Conservation (phyloP, 768 basidiomycete species). For the Agrocybe chaxingu region DNA sequence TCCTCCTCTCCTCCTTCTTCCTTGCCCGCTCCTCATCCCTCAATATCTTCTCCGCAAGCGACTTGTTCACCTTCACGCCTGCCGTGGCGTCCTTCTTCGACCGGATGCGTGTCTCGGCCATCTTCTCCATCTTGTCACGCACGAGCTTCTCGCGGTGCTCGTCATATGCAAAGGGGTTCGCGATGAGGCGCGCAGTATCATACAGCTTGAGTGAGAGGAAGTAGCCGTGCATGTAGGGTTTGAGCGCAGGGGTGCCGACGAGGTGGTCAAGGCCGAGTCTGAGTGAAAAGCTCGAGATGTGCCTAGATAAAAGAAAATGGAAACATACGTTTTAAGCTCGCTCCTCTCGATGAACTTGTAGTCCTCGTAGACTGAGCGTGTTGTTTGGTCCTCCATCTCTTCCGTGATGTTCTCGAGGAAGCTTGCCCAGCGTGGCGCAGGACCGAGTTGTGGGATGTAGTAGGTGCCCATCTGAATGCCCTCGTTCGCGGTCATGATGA, state of each 20-base stretch:
- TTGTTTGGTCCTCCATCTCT: conserved; percentile 91
- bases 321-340: conserved; percentile 78
- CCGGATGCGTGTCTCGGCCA: conserved; percentile 91
- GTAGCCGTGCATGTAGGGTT: conserved; percentile 99
- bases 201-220: conserved; percentile 95
- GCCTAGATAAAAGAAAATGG: conserved; percentile 1
- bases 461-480: conserved; percentile 94
- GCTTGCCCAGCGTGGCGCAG: conserved; percentile 94
- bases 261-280: conserved; percentile 96
- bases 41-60: conserved; percentile 81
- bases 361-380: conserved; percentile 84
- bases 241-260: conserved; percentile 90
- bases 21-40: conserved; percentile 60
- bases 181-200: conserved; percentile 91
- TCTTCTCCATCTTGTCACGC: conserved; percentile 86
- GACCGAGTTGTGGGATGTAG: conserved; percentile 94
- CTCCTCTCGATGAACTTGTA: conserved; percentile 93
- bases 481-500: conserved; percentile 92
- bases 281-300: conserved; percentile 8
- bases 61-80: conserved; percentile 72
- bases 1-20: conserved; percentile 55
- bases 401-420: conserved; percentile 99
- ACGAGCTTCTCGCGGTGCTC: conserved; percentile 91
- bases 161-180: conserved; percentile 93
- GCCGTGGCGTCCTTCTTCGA: conserved; percentile 55